Conservation (phyloP, 768 basidiomycete species). For the Pseudohyphozyma bogoriensis region DNA sequence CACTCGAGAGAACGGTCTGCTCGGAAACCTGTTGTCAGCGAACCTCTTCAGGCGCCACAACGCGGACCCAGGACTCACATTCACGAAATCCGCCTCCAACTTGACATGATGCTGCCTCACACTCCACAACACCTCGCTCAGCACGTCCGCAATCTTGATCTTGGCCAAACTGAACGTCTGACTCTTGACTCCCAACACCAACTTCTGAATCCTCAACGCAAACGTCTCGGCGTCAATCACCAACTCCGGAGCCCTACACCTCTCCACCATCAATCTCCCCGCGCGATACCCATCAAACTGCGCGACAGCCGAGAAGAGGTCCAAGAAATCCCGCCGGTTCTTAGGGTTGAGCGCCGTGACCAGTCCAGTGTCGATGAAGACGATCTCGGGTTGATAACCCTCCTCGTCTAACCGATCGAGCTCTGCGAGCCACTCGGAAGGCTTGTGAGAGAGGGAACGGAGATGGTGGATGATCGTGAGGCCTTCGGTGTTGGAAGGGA, state of each 20-base stretch:
- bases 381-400: constrained; percentile 85
- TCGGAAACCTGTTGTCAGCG: too few species aligned
- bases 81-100: constrained; percentile 97
- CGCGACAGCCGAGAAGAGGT: constrained; percentile 89
- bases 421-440: constrained; percentile 59
- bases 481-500: constrained; percentile 17
- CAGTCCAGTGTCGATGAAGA: constrained; percentile 93
- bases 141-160: constrained; percentile 87
- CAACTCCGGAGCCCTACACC: constrained; percentile 80
- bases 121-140: constrained; percentile 74
- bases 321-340: constrained; percentile 89
- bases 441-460: constrained; percentile 46
- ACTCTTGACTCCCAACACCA: constrained; percentile 83
- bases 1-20: constrained; percentile 88
- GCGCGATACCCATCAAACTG: constrained; percentile 94
- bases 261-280: constrained; percentile 91
- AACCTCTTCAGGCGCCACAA: too few species aligned
- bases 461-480: constrained; percentile 60
- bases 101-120: constrained; percentile 91
- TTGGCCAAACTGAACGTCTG: constrained; percentile 96
- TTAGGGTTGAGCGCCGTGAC: constrained; percentile 70
- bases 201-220: constrained; percentile 93
- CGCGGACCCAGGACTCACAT: too few species aligned
- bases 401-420: constrained; percentile 51
- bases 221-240: constrained; percentile 89